Percentiles rank a stretch among this genome's conserved stretches.
Evolutionary conservation across 1,284 basidiomycete genomes (phyloP).

Genomic region (Earliella scabrosa): DNA sequence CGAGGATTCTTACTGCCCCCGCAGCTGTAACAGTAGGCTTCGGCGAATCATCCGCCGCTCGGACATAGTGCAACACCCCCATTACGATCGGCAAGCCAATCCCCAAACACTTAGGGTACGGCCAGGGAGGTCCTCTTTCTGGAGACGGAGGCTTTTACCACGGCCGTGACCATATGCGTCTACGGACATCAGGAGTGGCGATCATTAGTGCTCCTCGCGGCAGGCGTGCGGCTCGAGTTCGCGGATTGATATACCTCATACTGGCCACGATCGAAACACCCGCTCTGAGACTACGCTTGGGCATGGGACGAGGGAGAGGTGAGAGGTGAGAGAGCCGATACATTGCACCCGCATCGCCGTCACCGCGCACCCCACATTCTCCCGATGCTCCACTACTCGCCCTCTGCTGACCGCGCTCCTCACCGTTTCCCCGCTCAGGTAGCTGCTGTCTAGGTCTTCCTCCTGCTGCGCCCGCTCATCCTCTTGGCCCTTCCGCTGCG

Average conservation of each 20-base stretch:
- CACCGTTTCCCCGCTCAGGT: constrained; percentile 1
- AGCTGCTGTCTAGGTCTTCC: background rate
- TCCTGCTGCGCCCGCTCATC: background rate
- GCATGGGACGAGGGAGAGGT: background rate
- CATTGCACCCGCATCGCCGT: no score
- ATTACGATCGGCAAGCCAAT: background rate
- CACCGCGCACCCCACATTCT: background rate
- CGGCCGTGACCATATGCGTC: background rate
- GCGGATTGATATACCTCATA: constrained; percentile 9
- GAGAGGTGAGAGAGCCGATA: no score
- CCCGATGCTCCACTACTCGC: constrained; percentile 1
- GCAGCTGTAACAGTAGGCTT: background rate
- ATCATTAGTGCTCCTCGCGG: background rate
- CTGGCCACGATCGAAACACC: constrained; percentile 15
- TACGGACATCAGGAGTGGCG: constrained; percentile 8
- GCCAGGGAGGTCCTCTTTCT: background rate
- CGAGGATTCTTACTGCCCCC: background rate
- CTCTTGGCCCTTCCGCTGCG: background rate
- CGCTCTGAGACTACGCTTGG: background rate
- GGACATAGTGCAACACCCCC: background rate
- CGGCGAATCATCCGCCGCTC: no score
- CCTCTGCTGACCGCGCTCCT: constrained; percentile 2
- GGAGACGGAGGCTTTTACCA: no score
- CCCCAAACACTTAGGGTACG: background rate
- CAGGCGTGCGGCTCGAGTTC: constrained; percentile 1